A percentile compares a stretch with the other conserved stretches of the same genome.
phyloP scores from a whole-genome alignment of 306 rosid genomes.

The Alnus rubra region DNA sequence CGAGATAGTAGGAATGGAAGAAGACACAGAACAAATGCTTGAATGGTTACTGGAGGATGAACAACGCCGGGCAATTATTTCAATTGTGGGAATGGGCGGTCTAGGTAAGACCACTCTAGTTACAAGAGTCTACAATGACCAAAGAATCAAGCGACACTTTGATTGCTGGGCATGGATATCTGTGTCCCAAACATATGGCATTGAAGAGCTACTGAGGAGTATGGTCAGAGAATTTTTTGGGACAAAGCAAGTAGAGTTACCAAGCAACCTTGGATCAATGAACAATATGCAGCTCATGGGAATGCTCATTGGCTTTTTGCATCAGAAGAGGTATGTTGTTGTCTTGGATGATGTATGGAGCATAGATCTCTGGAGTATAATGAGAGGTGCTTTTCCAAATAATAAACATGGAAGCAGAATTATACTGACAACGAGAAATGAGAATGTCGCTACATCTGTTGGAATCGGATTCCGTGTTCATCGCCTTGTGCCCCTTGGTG shows the following conservation, averaged over 20 bases:
- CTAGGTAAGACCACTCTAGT: not conserved
- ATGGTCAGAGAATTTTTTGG: not conserved
- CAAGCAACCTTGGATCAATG: not conserved
- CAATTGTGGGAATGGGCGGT: conserved; percentile 8
- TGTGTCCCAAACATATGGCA: not conserved
- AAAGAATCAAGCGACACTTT: conserved; percentile 3
- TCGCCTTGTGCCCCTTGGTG: not conserved
- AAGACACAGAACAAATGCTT: not conserved
- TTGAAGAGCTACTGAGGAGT: not conserved
- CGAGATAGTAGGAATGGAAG: not conserved
- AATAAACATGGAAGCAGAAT: conserved; percentile 6
- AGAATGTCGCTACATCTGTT: not conserved
- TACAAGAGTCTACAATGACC: conserved; percentile 7
- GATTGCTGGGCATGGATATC: conserved; percentile 4
- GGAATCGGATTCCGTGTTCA: not conserved
- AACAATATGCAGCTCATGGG: not conserved
- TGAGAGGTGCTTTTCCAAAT: conserved; percentile 1
- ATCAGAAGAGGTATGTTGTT: not conserved
- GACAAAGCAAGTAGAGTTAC: not conserved
- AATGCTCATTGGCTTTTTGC: not conserved
- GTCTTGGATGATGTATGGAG: conserved; percentile 5
- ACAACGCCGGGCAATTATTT: not conserved
- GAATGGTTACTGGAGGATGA: conserved; percentile 4
- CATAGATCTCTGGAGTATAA: not conserved
- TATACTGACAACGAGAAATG: not conserved